Evolutionary conservation across 352 stramenopile species (phyloP), one percentile per base, ranked within the genome.

Genomic region (Phytophthora kernoviae): DNA sequence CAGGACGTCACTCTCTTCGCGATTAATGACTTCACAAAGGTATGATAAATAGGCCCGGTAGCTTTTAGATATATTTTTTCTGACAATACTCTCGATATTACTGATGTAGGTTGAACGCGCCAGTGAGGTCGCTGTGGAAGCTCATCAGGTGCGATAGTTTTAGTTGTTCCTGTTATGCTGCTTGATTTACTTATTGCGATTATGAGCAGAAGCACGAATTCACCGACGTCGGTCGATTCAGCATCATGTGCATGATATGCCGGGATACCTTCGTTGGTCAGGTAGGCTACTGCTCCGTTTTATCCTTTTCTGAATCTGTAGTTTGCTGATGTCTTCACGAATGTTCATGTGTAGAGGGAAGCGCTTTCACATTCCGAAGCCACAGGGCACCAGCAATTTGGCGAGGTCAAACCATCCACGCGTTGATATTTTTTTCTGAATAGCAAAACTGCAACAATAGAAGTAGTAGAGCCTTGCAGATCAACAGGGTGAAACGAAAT

Each of bases 21-120:
- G 4, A 93, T 94, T 61, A 94, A 94, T 45, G 83, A 94, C 68
- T 93, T 94, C 37, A 48, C 65, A n/a, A 94, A 93, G 68, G 84
- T 90, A 32, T 14, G 46, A 11, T 20, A 45, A 5, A 24, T 10
- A 58, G 20, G 21, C 3, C 24, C 24, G 24, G 24, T 6, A 30
- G 6, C 22, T 17, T 14, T 15, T 22, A 54, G 4, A 11, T 36
- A 41, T 33, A 32, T 24, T 15, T 17, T 26, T 45, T 20, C 21
- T 33, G 9, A n/a, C n/a, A n/a, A n/a, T n/a, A n/a, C n/a, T n/a
- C n/a, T n/a, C n/a, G n/a, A 4, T 62, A 24, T 53, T 37, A 3
- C 9, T 57, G 4, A 51, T 46, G 10, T 47, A 87, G 77, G 75
- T 91, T 5, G 83, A 94, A 63, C 73, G 69, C 17, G 85, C 85